phyloP scores from a whole-genome alignment of 495 filamentous ascomycete genomes.

The Astrothelium macrocarpum region DNA sequence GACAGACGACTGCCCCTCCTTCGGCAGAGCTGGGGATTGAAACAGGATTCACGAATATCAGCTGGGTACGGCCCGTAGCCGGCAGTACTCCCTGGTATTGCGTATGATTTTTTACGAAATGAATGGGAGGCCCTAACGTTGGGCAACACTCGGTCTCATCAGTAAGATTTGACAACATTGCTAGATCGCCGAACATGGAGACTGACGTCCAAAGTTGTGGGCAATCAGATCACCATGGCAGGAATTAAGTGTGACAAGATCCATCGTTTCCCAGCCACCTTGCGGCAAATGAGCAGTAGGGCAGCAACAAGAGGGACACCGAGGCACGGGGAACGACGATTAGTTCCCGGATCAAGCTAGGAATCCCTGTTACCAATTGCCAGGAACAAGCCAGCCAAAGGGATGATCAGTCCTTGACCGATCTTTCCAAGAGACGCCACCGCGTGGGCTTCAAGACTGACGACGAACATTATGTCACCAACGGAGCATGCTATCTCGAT shows the following conservation, averaged over 20 bases:
- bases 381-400: background rate
- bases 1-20: too few species aligned
- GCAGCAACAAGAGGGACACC: background rate
- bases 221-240: background rate
- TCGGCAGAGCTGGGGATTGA: too few species aligned
- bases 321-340: background rate
- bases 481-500: background rate
- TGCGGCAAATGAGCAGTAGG: background rate
- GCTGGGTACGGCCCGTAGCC: too few species aligned
- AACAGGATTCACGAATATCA: too few species aligned
- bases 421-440: background rate
- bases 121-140: too few species aligned
- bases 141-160: background rate
- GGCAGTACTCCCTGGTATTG: too few species aligned
- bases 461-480: slow-evolving; percentile 3
- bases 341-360: background rate
- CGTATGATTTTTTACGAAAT: too few species aligned
- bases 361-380: background rate
- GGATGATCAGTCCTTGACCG: background rate
- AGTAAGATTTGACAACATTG: too few species aligned
- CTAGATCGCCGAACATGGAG: too few species aligned
- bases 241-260: background rate
- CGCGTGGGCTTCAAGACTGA: background rate
- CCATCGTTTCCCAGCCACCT: background rate
- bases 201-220: background rate